Evolutionary conservation across 108 stramenopile genomes (phyloP).

Genomic region (Cyclotella kingstonii): DNA sequence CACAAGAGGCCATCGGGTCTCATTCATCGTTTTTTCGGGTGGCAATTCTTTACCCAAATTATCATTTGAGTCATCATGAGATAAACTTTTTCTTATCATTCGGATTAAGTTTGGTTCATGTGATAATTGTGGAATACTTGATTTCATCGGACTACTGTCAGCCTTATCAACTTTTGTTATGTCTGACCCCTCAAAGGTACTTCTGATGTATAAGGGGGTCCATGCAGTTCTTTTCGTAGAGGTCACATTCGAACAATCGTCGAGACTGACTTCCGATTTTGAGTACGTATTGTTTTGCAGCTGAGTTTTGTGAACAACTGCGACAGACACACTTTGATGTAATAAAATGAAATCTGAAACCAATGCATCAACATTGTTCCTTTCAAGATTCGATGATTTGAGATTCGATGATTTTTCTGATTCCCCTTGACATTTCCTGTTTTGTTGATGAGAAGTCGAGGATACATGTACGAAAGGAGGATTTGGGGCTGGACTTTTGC

Average conservation of each 20-base stretch:
- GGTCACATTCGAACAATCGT: neutral
- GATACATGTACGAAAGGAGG: too few species aligned
- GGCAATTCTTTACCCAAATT: neutral
- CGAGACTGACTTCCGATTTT: neutral
- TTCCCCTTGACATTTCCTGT: constrained; percentile 2
- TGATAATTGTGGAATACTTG: too few species aligned
- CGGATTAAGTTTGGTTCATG: too few species aligned
- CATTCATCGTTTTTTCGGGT: neutral
- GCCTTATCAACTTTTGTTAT: neutral
- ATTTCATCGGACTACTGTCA: too few species aligned
- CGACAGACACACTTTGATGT: constrained; percentile 17
- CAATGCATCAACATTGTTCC: constrained; percentile 11
- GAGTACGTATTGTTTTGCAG: neutral
- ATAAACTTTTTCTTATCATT: too few species aligned
- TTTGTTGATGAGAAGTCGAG: too few species aligned
- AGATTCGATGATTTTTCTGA: neutral
- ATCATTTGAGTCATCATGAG: too few species aligned
- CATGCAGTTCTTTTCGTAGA: constrained; percentile 3
- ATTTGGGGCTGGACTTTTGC: neutral
- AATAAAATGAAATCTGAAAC: constrained; percentile 16
- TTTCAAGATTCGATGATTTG: neutral
- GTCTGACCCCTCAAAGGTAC: neutral
- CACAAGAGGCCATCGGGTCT: constrained; percentile 8
- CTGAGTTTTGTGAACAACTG: constrained; percentile 18
- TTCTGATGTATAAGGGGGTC: constrained; percentile 29